A percentile compares a stretch with the other conserved stretches of the same genome.
These are phyloP conservation scores for Ceratobasidium sp. DNA, from an alignment of 1,284 basidiomycete species.

Conservation along the genomic window DNA sequence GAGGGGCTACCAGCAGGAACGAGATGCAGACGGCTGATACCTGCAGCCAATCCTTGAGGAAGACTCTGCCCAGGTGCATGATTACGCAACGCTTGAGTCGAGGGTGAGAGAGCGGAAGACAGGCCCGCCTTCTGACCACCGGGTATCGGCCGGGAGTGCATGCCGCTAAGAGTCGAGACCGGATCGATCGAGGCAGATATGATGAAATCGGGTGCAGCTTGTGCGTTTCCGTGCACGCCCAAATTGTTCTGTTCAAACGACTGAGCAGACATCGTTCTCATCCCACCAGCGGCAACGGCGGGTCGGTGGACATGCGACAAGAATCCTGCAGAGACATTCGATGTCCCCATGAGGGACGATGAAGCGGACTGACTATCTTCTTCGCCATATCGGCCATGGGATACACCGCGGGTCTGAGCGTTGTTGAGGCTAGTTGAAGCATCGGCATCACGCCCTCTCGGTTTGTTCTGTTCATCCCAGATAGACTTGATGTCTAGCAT, in stretches of 20 bases:
- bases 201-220: slow-evolving; percentile 29
- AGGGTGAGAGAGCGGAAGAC: slow-evolving; percentile 62
- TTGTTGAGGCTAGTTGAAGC: slow-evolving; percentile 18
- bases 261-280: slow-evolving; percentile 24
- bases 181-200: slow-evolving; percentile 38
- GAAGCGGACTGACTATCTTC: slow-evolving; percentile 24
- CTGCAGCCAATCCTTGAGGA: slow-evolving; percentile 88
- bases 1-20: slow-evolving; percentile 60
- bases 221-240: slow-evolving; percentile 14
- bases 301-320: slow-evolving; percentile 34
- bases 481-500: slow-evolving; percentile 77
- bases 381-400: slow-evolving; percentile 34
- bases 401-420: slow-evolving; percentile 18
- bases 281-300: slow-evolving; percentile 1
- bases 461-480: slow-evolving; percentile 64
- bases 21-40: slow-evolving; percentile 84
- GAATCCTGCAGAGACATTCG: slow-evolving; percentile 37
- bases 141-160: slow-evolving; percentile 39
- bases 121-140: slow-evolving; percentile 33
- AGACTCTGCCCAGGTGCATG: slow-evolving; percentile 87
- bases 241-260: slow-evolving; percentile 25
- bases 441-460: slow-evolving; percentile 26
- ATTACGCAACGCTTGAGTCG: slow-evolving; percentile 72
- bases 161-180: slow-evolving; percentile 35
- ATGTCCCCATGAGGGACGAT: slow-evolving; percentile 39